Evolutionary conservation across 768 basidiomycete species (phyloP), one percentile per base, ranked within the genome.

Genomic region (Lactarius akahatsu): DNA sequence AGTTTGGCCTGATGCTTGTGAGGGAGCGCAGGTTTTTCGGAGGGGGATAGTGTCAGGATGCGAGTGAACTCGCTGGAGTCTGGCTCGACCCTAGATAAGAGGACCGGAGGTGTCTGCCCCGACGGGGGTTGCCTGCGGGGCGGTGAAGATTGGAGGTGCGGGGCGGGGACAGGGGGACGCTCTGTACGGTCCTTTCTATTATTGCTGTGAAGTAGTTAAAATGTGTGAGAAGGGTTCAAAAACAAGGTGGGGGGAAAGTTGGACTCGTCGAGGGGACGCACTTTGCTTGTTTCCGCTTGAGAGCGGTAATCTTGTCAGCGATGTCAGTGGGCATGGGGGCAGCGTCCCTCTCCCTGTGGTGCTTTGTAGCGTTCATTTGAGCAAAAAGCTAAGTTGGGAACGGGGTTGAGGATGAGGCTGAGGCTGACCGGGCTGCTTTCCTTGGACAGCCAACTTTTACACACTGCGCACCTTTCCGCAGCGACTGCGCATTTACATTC

Each of bases 21-120:
- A 72, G 72, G 73, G 36, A 11, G 61, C 61, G 55, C 64, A 67
- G 66, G 80, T 78, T 62, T 83, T 73, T 45, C 84, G 75, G 50
- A 71, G 26, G 82, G 76, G 6, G 90, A 89, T 23, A 91, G 88
- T 74, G 83, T 87, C 72, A 92, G 83, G 40, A 82, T 78, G 28
- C 90, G 86, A 54, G 85, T 86, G 73, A 92, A 92, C 61, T 90
- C 89, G 69, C 87, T 88, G 55, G 84, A 81, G 75, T 90, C 88
- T 8, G 89, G 83, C 61, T 89, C 86, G 41, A 74, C 65, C 57
- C 75, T 77, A 60, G 79, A 76, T 8, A 77, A 73, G 60, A 78
- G 59, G 61, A 76, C 71, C 55, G 78, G 77, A 32, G 79, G 73
- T n/a, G 73, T 62, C 23, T 64, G 72, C 57, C 20, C 87, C 80